Evolutionary conservation across 495 filamentous ascomycete genomes (phyloP).

Genomic region (Talaromyces ruber): DNA sequence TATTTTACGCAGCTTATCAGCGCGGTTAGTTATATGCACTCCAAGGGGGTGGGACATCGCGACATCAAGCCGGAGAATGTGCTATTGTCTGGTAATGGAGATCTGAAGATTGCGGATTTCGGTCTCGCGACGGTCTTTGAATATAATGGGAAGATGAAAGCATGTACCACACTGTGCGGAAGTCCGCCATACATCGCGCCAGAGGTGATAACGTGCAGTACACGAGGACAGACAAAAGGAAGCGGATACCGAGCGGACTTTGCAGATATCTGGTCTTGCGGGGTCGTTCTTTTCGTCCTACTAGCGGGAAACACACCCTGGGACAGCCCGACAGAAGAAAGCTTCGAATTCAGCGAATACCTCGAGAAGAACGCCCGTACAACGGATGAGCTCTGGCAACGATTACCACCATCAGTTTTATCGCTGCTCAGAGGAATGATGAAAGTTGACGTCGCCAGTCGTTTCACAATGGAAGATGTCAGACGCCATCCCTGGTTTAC

Average conservation of each 20-base stretch:
- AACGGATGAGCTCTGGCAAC: constrained; percentile 78
- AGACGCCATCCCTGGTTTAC: constrained; percentile 95
- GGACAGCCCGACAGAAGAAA: constrained; percentile 79
- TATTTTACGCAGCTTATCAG: constrained; percentile 91
- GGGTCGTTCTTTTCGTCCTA: constrained; percentile 91
- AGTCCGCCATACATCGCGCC: constrained; percentile 97
- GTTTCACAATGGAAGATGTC: constrained; percentile 85
- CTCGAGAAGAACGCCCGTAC: constrained; percentile 68
- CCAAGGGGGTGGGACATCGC: constrained; percentile 78
- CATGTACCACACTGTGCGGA: constrained; percentile 82
- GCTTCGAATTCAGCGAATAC: constrained; percentile 82
- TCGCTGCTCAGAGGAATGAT: constrained; percentile 95
- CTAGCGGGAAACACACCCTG: constrained; percentile 95
- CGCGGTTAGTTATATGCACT: constrained; percentile 91
- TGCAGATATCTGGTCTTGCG: constrained; percentile 95
- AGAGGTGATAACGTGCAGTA: constrained; percentile 61
- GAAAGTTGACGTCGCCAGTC: constrained; percentile 60
- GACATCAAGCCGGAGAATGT: constrained; percentile 93
- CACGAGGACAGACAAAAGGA: constrained; percentile 39
- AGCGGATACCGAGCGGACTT: constrained; percentile 72
- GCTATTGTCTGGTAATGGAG: constrained; percentile 68
- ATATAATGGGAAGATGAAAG: constrained; percentile 71
- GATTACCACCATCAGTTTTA: constrained; percentile 64
- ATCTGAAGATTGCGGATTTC: constrained; percentile 95
- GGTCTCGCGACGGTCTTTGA: constrained; percentile 90